Base-by-base conservation (phyloP, 805 yeast species). In the Candida insectorum region DNA sequence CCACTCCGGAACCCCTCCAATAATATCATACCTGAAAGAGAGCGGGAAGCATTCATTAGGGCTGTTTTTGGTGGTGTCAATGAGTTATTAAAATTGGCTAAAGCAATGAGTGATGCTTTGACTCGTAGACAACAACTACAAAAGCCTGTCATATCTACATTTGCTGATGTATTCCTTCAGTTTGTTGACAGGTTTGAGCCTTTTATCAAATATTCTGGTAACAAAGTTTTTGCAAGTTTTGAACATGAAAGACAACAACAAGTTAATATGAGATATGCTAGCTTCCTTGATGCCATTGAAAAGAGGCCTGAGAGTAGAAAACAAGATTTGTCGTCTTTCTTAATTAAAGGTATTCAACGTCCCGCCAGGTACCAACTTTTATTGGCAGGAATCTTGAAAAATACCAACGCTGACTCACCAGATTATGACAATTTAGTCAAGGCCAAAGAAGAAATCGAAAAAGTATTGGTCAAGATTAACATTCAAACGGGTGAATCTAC, bases 271-370 rank as follows among this genome's bases (percentile, higher is more conserved):
- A 75, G 84, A 40, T 91, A 93, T 65, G 89, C 95, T n/a, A 69
- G 93, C 51, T 93, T 93, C 57, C 85, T 91, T 37, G 95, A 86
- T 51, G 96, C 87, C 37, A 84, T 89, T 4, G 94, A 85, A 48
- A 77, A 86, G 50, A 68, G 83, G 44, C 86, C 86, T 4, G 96
- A 85, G 64, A 77, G 87, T 23, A 75, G 95, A 50, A 85, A 88
- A 60, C 77, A 91, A 39, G 97, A 94, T 59, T 79, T 93, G 34
- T 85, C 91, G 16, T 93, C 97, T 0, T 93, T 88, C 51, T 70
- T 93, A 43, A 86, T 96, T 5, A 94, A 91, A 52, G 97, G 97
- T 32, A 89, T 95, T 2, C 88, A 96, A 11, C 76, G 98, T 55
- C 88, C 96, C 20, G 97, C 97, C 7, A 71, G 97, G 45, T 93